Percentiles rank a stretch among this genome's conserved stretches.
These are phyloP conservation scores for Nicotiana knightiana DNA, from an alignment of 257 asterid species.

Conservation along the genomic window DNA sequence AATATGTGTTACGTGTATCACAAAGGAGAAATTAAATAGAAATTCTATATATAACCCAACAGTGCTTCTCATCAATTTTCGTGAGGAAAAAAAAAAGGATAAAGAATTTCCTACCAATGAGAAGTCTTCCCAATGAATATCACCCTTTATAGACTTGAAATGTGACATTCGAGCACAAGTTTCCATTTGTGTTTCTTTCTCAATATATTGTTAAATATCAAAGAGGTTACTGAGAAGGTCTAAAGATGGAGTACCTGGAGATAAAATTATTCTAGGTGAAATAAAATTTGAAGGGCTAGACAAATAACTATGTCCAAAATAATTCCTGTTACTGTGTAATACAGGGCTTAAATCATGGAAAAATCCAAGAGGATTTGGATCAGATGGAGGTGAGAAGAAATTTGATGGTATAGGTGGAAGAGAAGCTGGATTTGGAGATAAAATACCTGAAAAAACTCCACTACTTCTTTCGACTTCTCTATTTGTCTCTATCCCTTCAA, in stretches of 20 bases:
- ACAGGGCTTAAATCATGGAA: conserved; percentile 70
- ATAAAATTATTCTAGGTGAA: conserved; percentile 52
- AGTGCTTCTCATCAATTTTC: background rate
- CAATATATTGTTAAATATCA: conserved; percentile 30
- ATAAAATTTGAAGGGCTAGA: conserved; percentile 56
- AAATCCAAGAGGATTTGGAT: conserved; percentile 18
- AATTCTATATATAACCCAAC: background rate
- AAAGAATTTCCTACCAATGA: background rate
- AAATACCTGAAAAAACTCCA: conserved; percentile 46
- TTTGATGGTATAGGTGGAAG: conserved; percentile 65
- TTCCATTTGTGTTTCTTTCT: background rate
- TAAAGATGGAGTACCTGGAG: conserved; percentile 58
- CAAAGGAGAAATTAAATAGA: background rate
- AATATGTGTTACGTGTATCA: background rate
- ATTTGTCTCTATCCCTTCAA: conserved; percentile 29
- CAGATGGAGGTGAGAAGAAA: conserved; percentile 59
- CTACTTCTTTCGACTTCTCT: conserved; percentile 27
- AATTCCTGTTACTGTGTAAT: conserved; percentile 38
- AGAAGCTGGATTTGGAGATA: conserved; percentile 81
- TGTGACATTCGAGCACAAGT: background rate
- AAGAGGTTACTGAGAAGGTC: conserved; percentile 60
- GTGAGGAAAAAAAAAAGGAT: background rate
- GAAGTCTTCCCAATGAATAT: no score
- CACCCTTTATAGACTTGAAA: no score
- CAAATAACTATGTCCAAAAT: conserved; percentile 32